Conservation (phyloP, 2,329 filamentous ascomycete species). For the Colletotrichum chrysophilum region DNA sequence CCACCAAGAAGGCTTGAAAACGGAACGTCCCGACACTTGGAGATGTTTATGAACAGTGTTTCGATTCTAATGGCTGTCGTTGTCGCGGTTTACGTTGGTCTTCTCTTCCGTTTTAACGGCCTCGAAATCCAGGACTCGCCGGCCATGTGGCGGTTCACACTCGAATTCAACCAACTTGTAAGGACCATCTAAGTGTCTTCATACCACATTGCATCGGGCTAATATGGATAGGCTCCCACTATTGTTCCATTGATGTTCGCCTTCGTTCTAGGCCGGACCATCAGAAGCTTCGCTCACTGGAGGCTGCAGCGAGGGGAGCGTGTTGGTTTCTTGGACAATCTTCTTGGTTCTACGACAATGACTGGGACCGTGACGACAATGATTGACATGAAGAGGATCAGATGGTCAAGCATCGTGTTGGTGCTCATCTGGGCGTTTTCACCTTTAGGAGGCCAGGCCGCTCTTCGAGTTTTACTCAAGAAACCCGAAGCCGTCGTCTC, state of each 20-base stretch:
- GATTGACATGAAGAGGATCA: not conserved
- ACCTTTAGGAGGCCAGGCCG: not conserved
- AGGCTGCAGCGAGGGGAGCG: not conserved
- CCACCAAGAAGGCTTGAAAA: not conserved
- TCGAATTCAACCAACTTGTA: not conserved
- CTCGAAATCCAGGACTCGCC: not conserved
- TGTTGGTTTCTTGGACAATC: not conserved
- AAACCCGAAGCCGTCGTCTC: not conserved
- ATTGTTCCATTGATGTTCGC: not conserved
- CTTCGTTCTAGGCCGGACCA: not conserved
- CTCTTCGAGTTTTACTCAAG: not conserved
- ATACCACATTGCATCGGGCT: not conserved
- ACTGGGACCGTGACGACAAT: not conserved
- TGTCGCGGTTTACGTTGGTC: not conserved
- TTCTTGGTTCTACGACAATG: not conserved
- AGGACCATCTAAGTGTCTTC: not conserved
- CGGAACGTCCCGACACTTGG: not conserved
- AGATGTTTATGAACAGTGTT: not conserved
- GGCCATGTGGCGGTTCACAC: not conserved
- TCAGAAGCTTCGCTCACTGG: not conserved
- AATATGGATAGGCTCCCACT: not conserved
- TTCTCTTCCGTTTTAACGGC: not conserved
- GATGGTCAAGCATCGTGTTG: not conserved
- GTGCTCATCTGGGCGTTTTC: not conserved
- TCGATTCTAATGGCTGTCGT: not conserved